Base-by-base conservation (phyloP, 148 eudicot genomes). In the Vaccinium myrtillus region DNA sequence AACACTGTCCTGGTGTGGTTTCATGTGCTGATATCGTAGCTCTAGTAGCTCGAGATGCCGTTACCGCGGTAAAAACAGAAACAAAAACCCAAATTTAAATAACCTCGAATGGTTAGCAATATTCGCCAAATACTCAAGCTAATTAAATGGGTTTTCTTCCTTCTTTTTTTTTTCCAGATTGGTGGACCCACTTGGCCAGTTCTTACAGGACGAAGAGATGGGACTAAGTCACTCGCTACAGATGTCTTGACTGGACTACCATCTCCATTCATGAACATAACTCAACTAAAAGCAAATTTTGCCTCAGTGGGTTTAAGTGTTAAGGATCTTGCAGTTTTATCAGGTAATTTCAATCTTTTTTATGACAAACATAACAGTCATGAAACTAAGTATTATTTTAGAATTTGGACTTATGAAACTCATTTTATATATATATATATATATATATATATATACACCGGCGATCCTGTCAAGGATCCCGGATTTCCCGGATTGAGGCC, bases 21-120 rank as follows among this genome's bases (percentile, higher is more conserved):
- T 93, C 95, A 4, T 93, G 95, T 27, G 91, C 93, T 5, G 95
- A 93, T 79, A 87, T 91, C 4, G 0, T 93, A 25, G 84, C 89
- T 19, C 83, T 93, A 54, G 90, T 90, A 23, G 89, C 91, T 51
- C 88, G 95, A 14, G 95, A 93, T 83, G 90, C 95, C 1, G 69
- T 88, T 21, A 8, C 15, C 11, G 12, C 77, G 85, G 93, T 92
- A 91, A 58, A 9, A 36, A 23, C 11, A 43, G 5, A 27, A n/a
- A 43, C 3, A 48, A 15, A 9, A 46, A 0, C 10, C 11, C 4
- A 5, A 43, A 49, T 43, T 43, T 43, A 76, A 15, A 9, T 3
- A 73, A 36, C n/a, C 49, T 6, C 4, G n/a, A 36, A 43, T 43
- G 46, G 36, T 39, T 0, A 32, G 2, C 9, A 51, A 11, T 51